Evolutionary conservation across 257 asterid genomes (phyloP).

Genomic region (Nemophila menziesii): DNA sequence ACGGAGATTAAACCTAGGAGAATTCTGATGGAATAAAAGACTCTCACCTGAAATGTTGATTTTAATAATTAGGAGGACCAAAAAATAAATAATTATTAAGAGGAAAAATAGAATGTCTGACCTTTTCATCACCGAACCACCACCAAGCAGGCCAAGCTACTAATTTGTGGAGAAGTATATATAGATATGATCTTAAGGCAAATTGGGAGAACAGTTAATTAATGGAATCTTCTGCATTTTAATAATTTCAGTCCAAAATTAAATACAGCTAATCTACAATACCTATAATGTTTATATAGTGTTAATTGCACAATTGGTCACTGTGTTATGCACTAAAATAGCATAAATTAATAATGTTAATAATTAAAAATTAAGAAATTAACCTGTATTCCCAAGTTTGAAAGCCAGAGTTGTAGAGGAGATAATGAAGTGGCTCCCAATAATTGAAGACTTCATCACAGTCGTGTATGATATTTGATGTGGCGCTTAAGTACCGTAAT

Average conservation of each 20-base stretch:
- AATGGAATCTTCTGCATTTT: too few species aligned
- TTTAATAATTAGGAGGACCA: neutral
- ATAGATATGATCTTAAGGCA: conserved; percentile 78
- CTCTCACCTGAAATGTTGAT: conserved; percentile 57
- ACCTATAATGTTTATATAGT: too few species aligned
- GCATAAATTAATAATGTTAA: too few species aligned
- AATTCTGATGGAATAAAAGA: conserved; percentile 79
- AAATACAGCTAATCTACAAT: too few species aligned
- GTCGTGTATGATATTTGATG: conserved; percentile 87
- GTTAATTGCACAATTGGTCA: too few species aligned
- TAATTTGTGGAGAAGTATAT: conserved; percentile 68
- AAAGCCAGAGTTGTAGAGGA: conserved; percentile 85
- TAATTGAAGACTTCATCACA: conserved; percentile 98
- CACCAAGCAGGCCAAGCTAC: conserved; percentile 81
- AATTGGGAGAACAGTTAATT: conserved; percentile 34
- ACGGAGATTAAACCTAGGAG: conserved; percentile 74
- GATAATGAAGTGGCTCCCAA: conserved; percentile 97
- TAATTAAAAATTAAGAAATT: neutral
- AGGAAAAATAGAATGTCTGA: conserved; percentile 17
- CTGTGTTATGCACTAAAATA: too few species aligned
- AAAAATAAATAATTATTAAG: neutral
- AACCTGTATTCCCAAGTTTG: conserved; percentile 99
- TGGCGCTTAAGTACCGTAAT: conserved; percentile 82
- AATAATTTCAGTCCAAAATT: too few species aligned
- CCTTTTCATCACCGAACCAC: conserved; percentile 93